phyloP scores from a whole-genome alignment of 202 grass and related monocot species.

The Setaria italica region DNA sequence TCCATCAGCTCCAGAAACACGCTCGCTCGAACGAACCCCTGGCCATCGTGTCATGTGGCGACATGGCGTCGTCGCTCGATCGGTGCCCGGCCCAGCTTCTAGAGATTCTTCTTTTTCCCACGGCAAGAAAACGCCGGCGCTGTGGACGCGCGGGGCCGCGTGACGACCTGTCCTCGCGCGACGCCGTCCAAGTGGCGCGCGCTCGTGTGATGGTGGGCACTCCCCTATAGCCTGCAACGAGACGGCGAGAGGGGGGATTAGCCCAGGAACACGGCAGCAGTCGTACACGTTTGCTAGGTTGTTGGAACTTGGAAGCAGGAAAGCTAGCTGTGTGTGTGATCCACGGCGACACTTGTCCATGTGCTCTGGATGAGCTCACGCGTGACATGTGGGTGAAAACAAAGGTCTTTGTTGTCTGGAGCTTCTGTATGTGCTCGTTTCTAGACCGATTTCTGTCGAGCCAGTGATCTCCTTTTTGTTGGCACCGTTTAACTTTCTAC shows the following conservation, averaged over 20 bases:
- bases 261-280: not conserved
- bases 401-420: not conserved
- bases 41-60: constrained; percentile 1
- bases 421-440: constrained; percentile 15
- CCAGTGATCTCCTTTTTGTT: not conserved
- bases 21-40: not conserved
- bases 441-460: not conserved
- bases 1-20: not conserved
- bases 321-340: not conserved
- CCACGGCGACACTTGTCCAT: constrained; percentile 23
- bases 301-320: constrained; percentile 2
- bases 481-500: not conserved
- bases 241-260: not conserved
- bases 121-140: not conserved
- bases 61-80: constrained; percentile 7
- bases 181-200: constrained; percentile 39
- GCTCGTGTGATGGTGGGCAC: not conserved
- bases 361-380: constrained; percentile 20
- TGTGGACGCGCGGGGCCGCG: not conserved
- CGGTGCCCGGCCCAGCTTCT: not conserved
- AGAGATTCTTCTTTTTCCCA: not conserved
- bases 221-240: not conserved
- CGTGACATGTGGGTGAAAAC: not conserved
- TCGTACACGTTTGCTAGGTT: constrained; percentile 30
- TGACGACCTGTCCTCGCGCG: not conserved